A percentile compares a stretch with the other conserved stretches of the same genome.
phyloP scores from a whole-genome alignment of 768 basidiomycete genomes.

The Antrodiella citrinella region DNA sequence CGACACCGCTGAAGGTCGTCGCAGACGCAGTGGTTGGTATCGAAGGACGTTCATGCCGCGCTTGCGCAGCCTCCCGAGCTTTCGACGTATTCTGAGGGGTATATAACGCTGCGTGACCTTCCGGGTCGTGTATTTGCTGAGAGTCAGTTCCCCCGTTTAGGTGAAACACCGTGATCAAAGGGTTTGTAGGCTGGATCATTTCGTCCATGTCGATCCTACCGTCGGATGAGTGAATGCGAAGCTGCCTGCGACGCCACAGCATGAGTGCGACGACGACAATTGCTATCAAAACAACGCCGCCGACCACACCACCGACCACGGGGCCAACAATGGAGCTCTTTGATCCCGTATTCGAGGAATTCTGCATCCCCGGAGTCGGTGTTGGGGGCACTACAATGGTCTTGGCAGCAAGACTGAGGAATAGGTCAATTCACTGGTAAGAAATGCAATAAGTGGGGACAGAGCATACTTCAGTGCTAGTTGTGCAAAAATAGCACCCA shows the following conservation, averaged over 20 bases:
- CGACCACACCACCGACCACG: background rate
- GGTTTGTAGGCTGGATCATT: too few relatives aligned
- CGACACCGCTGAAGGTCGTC: background rate
- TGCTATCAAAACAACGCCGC: background rate
- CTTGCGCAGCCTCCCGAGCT: background rate
- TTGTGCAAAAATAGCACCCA: constrained; percentile 4
- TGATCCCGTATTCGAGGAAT: background rate
- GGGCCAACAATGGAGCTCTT: background rate
- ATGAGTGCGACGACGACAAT: background rate
- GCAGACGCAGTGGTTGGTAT: background rate
- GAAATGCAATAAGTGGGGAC: background rate
- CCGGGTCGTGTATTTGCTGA: background rate
- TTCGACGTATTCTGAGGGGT: background rate
- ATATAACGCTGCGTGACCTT: background rate
- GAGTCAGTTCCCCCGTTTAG: background rate
- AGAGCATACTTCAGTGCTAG: constrained; percentile 2
- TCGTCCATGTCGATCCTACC: too few relatives aligned
- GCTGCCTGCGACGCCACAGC: background rate
- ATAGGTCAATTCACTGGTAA: background rate
- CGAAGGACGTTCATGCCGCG: background rate
- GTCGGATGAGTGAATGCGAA: background rate
- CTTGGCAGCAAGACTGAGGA: background rate
- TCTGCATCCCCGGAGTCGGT: background rate
- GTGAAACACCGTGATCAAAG: background rate
- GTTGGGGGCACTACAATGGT: background rate